These are phyloP conservation scores for Ceratobasidium sp. DNA, from an alignment of 1,284 basidiomycete species.

Conservation along the genomic window DNA sequence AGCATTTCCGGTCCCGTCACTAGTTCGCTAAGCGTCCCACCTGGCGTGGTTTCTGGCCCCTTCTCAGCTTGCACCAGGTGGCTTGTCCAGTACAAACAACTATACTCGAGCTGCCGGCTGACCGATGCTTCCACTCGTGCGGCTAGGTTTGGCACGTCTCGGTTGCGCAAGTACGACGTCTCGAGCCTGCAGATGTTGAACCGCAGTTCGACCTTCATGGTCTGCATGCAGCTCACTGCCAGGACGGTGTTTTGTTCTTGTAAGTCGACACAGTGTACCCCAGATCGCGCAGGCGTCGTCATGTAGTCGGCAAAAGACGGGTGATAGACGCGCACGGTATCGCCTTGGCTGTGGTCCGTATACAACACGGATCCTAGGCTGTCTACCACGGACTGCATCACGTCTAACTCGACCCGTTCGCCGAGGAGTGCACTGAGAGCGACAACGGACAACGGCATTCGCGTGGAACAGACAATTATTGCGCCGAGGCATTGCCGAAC, in stretches of 20 bases:
- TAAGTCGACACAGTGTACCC: background rate
- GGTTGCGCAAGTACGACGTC: constrained; percentile 12
- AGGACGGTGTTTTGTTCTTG: constrained; percentile 1
- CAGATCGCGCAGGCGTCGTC: background rate
- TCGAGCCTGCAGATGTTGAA: constrained; percentile 38
- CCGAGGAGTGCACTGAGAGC: background rate
- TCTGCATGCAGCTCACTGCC: background rate
- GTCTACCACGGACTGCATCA: background rate
- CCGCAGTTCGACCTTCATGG: background rate
- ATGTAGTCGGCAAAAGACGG: constrained; percentile 4
- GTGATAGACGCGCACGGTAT: constrained; percentile 33
- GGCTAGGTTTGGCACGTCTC: background rate
- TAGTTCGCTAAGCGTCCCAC: background rate
- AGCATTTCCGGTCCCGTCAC: constrained; percentile 7
- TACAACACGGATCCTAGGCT: constrained; percentile 38
- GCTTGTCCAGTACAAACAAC: constrained; percentile 16
- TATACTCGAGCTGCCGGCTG: background rate
- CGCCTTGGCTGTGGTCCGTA: background rate
- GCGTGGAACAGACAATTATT: background rate
- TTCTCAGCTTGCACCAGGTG: background rate
- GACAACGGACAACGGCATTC: background rate
- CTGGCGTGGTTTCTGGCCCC: background rate
- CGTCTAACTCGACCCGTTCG: background rate
- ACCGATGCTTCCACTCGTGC: background rate
- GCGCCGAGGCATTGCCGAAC: background rate